Base-by-base conservation (phyloP, 2,329 filamentous ascomycete species). In the Colletotrichum sp. region DNA sequence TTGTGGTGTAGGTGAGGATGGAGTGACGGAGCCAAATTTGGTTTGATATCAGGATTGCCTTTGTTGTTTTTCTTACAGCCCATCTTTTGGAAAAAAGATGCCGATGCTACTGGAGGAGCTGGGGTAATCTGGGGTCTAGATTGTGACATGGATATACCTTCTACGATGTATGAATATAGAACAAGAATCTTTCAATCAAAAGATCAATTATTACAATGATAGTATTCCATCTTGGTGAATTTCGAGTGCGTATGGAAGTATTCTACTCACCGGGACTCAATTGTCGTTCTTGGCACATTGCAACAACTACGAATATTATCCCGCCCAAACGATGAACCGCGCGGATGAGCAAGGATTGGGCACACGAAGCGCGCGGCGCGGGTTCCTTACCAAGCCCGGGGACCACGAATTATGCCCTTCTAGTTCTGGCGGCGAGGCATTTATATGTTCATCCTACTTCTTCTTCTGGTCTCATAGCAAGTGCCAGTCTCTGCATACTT, bases 81-180 rank as follows among this genome's bases (percentile, higher is more conserved):
- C 43, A 48, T 48, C n/a, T 48, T 43, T 52, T 21, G n/a, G 43
- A 4, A 5, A 21, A 43, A 24, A 72, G 68, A 60, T 60, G 43
- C 57, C 48, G 36, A 52, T 15, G 64, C 73, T 48, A 26, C 18
- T 26, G 59, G 36, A 60, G 43, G 69, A 30, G 43, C 55, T 30
- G 39, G 43, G 68, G 48, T 68, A 12, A 59, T 68, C 21, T 30
- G 43, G 32, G 28, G 43, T 65, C 73, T 75, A 75, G 73, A 73
- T 65, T 75, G 73, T 64, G 64, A 75, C 57, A 66, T 57, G 73
- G 64, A 72, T 55, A 75, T 72, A 75, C 73, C 73, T 75, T 73
- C 70, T 75, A 75, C 64, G 73, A 73, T 75, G 64, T 73, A 75
- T 73, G 73, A 75, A 75, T 73, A 75, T 75, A 75, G 70, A 73